Evolutionary conservation across 31 red algal genomes (phyloP).

Genomic region (Porphyra umbilicalis): DNA sequence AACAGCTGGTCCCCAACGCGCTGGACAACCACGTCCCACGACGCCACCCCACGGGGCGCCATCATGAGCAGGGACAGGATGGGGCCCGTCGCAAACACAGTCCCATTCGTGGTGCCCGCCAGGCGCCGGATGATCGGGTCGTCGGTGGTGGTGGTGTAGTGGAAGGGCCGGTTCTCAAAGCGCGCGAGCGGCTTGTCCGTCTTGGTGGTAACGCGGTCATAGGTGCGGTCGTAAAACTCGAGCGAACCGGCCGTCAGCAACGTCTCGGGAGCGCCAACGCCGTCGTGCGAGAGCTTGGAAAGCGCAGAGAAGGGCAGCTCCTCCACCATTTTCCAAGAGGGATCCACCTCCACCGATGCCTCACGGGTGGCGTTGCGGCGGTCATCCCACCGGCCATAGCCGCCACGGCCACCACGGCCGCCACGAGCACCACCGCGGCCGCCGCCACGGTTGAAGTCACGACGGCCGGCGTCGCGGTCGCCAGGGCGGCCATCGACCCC

Average conservation of each 20-base stretch:
- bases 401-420: slow-evolving; percentile 16
- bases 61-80: slow-evolving; percentile 92
- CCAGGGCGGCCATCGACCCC: slow-evolving; percentile 12
- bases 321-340: slow-evolving; percentile 80
- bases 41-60: slow-evolving; percentile 59
- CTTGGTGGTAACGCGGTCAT: slow-evolving; percentile 77
- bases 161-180: slow-evolving; percentile 53
- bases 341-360: slow-evolving; percentile 68
- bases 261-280: slow-evolving; percentile 34
- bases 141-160: slow-evolving; percentile 79
- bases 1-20: slow-evolving; percentile 87
- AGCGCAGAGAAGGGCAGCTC: slow-evolving; percentile 68
- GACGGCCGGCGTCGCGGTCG: slow-evolving; percentile 33
- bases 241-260: slow-evolving; percentile 56
- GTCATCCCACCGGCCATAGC: slow-evolving; percentile 66
- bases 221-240: slow-evolving; percentile 83
- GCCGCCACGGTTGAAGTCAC: slow-evolving; percentile 5
- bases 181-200: slow-evolving; percentile 38
- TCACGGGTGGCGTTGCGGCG: slow-evolving; percentile 64
- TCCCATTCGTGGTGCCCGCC: slow-evolving; percentile 70
- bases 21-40: slow-evolving; percentile 99
- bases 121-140: slow-evolving; percentile 84
- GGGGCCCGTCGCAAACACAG: slow-evolving; percentile 76
- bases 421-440: slow-evolving; percentile 18
- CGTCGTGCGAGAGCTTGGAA: slow-evolving; percentile 52